Evolutionary conservation across 2,329 filamentous ascomycete species (phyloP), one percentile per base, ranked within the genome.

Genomic region (Pyricularia sp.): DNA sequence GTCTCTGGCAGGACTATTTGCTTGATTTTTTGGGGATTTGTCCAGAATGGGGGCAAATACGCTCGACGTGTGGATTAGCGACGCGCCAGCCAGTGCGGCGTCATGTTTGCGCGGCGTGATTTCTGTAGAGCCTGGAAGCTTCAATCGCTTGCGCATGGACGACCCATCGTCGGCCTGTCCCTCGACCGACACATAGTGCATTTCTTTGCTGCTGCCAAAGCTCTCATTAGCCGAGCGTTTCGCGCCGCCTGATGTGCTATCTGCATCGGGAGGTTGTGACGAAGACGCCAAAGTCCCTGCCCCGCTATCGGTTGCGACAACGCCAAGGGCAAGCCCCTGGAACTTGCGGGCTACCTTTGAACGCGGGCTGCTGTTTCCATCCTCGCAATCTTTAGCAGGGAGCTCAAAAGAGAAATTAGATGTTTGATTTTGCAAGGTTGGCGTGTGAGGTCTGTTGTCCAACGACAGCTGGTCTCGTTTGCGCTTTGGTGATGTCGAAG

Each of bases 321-420:
- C 73, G 75, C 77, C 74, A 72, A 87, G 76, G 17, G 79, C 81
- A 67, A 87, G 79, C 69, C 84, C 82, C 67, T 80, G 79, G 76
- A 88, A 86, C 73, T 80, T 80, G 74, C 83, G 82, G 58, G 82
- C 83, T 59, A 87, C 83, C 68, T 77, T 81, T 61, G 82, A 82
- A 68, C 82, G 80, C n/a, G 85, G 85, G 71, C 85, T 87, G 71
- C 77, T 80, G 73, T 78, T 81, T 69, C 84, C 84, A 67, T 85
- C 83, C 33, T 83, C 81, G 50, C 75, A 64, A 11, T 66, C 68
- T 23, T 66, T 23, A 12, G 42, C 42, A 50, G 68, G 64, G 12
- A 69, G 64, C 31, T 69, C 69, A 42, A 70, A 59, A 14, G 67
- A 70, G 65, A 69, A 68, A 14, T 55, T 66, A 12, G 69, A 65